These are phyloP conservation scores for Gnomoniopsis smithogilvyi DNA, from an alignment of 2,329 filamentous ascomycete species.

Conservation along the genomic window DNA sequence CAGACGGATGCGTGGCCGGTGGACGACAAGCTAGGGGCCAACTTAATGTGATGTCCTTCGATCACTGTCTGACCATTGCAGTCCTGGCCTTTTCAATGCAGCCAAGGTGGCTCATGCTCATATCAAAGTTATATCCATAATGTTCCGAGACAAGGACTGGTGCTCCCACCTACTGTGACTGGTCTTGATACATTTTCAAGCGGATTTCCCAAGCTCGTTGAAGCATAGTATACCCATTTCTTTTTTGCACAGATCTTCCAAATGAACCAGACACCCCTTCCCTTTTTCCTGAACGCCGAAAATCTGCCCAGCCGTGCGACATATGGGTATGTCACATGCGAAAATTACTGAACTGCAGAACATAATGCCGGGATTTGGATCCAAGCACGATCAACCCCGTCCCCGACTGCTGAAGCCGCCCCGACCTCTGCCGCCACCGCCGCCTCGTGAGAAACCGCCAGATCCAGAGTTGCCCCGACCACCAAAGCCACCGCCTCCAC, in stretches of 20 bases:
- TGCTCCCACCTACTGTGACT: neutral
- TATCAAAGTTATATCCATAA: neutral
- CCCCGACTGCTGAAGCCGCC: constrained; percentile 31
- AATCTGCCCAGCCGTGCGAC: constrained; percentile 15
- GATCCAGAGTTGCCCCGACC: constrained; percentile 19
- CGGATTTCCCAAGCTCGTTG: constrained; percentile 1
- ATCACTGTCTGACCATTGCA: too few relatives aligned
- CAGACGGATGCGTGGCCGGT: too few relatives aligned
- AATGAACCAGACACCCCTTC: constrained; percentile 15
- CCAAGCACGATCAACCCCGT: neutral
- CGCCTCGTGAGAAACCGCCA: constrained; percentile 25
- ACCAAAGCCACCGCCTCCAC: constrained; percentile 25
- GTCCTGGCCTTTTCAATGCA: too few relatives aligned
- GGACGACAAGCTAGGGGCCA: too few relatives aligned
- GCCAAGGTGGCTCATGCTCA: neutral
- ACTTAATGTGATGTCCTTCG: too few relatives aligned
- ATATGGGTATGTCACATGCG: constrained; percentile 13
- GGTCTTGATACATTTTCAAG: neutral
- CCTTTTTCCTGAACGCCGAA: constrained; percentile 19
- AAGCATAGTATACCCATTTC: constrained; percentile 5
- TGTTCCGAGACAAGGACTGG: neutral
- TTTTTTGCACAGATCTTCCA: constrained; percentile 14
- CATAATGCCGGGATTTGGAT: constrained; percentile 1
- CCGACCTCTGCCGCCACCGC: constrained; percentile 30
- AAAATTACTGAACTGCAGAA: constrained; percentile 2